phyloP scores from a whole-genome alignment of 2,329 filamentous ascomycete species.

The Zymoseptoria brevis region DNA sequence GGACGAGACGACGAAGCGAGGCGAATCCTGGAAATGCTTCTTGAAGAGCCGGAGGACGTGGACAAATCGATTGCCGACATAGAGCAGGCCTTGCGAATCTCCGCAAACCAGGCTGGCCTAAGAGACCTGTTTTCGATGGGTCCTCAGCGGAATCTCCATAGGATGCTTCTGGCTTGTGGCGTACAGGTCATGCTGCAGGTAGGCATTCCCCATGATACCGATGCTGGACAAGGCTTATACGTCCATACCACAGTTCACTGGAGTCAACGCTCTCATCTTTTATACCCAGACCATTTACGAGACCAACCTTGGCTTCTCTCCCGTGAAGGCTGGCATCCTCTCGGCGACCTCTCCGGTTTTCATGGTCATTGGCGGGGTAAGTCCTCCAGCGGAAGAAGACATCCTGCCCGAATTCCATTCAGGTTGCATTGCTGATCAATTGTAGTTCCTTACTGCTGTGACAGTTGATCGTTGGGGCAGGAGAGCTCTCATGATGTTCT shows the following conservation, averaged over 20 bases:
- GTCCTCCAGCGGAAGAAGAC: too few species aligned
- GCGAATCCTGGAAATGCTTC: conserved; percentile 42
- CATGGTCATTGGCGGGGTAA: not conserved
- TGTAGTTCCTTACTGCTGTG: too few species aligned
- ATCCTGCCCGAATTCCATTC: too few species aligned
- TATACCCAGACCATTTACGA: conserved; percentile 8
- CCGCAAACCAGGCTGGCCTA: conserved; percentile 32
- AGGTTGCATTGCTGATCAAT: too few species aligned
- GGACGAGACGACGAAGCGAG: conserved; percentile 26
- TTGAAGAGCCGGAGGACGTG: conserved; percentile 25
- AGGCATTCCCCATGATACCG: not conserved
- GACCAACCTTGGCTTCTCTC: conserved; percentile 9
- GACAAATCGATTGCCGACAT: conserved; percentile 54
- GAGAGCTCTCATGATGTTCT: conserved; percentile 17
- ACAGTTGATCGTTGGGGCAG: conserved; percentile 12
- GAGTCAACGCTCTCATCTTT: conserved; percentile 8
- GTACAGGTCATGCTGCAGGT: not conserved
- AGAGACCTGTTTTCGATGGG: conserved; percentile 35
- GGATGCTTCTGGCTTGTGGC: conserved; percentile 3
- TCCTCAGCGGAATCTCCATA: conserved; percentile 7
- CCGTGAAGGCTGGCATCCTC: conserved; percentile 8
- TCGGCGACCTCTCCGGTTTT: not conserved
- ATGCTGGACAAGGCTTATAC: not conserved
- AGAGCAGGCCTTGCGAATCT: conserved; percentile 42
- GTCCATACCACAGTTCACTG: conserved; percentile 2